phyloP scores from a whole-genome alignment of 352 stramenopile genomes.

The Pythium scleroteichum region DNA sequence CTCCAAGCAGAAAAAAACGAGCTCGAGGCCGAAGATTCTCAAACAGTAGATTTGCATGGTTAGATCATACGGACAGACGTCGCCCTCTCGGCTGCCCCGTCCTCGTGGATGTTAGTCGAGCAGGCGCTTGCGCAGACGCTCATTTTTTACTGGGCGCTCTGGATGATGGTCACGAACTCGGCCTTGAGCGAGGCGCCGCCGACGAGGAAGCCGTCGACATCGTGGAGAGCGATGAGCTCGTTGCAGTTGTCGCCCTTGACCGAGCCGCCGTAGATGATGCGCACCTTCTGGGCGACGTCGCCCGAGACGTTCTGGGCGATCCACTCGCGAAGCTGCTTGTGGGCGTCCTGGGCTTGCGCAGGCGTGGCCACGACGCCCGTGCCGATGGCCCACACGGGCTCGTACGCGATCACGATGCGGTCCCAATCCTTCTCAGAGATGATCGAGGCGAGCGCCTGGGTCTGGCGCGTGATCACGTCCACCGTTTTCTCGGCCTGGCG shows the following conservation, averaged over 20 bases:
- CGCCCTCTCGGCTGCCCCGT: not conserved
- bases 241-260: conserved; percentile 91
- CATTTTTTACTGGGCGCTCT: conserved; percentile 49
- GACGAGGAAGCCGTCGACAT: conserved; percentile 94
- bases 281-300: conserved; percentile 65
- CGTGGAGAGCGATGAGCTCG: conserved; percentile 84
- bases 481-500: conserved; percentile 88
- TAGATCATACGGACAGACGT: not conserved
- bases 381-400: conserved; percentile 98
- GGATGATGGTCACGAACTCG: conserved; percentile 90
- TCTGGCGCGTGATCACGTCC: conserved; percentile 94
- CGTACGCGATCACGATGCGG: conserved; percentile 94
- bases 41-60: no score
- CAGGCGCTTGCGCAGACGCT: not conserved
- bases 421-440: conserved; percentile 83
- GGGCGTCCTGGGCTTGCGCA: conserved; percentile 93
- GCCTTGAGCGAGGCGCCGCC: conserved; percentile 93
- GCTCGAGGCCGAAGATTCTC: no score
- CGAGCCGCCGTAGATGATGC: conserved; percentile 94
- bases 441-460: conserved; percentile 89
- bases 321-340: conserved; percentile 86
- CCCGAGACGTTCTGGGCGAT: conserved; percentile 68
- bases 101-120: no score
- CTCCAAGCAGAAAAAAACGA: conserved; percentile 8
- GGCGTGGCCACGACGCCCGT: conserved; percentile 96